phyloP scores from a whole-genome alignment of 768 basidiomycete species.

The Phanerodontia chrysosporium region DNA sequence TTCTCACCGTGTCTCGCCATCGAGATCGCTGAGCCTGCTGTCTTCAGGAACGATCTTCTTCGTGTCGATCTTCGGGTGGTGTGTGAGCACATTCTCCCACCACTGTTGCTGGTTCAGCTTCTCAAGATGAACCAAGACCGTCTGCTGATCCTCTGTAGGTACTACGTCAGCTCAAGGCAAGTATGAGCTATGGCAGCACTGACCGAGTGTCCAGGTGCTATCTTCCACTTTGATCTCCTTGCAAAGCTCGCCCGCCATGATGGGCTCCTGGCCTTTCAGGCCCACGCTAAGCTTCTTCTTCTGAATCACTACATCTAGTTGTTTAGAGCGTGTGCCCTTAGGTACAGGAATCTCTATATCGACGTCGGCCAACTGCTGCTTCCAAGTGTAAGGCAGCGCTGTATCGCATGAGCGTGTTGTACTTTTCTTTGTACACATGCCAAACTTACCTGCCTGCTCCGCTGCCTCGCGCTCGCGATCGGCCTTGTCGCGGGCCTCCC shows the following conservation, averaged over 20 bases:
- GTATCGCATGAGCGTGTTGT: conserved; percentile 11
- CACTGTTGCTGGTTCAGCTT: conserved; percentile 86
- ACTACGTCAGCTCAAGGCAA: neutral
- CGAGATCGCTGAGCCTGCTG: conserved; percentile 93
- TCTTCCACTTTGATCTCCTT: conserved; percentile 95
- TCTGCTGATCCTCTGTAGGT: conserved; percentile 70
- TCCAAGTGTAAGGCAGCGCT: conserved; percentile 93
- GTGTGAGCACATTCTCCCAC: conserved; percentile 96
- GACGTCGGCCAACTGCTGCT: conserved; percentile 82
- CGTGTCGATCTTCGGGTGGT: conserved; percentile 96
- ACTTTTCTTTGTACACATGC: conserved; percentile 12
- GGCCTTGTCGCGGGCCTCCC: conserved; percentile 64
- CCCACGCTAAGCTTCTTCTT: conserved; percentile 83
- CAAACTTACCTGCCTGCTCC: conserved; percentile 78
- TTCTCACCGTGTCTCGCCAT: conserved; percentile 83
- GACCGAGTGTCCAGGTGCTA: conserved; percentile 93
- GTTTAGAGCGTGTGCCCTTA: conserved; percentile 77
- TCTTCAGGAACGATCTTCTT: conserved; percentile 93
- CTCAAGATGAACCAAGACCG: conserved; percentile 74
- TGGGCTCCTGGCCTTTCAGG: conserved; percentile 80
- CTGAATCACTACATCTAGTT: conserved; percentile 68
- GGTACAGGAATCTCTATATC: conserved; percentile 83
- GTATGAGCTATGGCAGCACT: conserved; percentile 24
- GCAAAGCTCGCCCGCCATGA: conserved; percentile 87
- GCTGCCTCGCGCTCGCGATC: conserved; percentile 63